Conservation (phyloP, 2,329 filamentous ascomycete genomes). For the Cercospora canescens region DNA sequence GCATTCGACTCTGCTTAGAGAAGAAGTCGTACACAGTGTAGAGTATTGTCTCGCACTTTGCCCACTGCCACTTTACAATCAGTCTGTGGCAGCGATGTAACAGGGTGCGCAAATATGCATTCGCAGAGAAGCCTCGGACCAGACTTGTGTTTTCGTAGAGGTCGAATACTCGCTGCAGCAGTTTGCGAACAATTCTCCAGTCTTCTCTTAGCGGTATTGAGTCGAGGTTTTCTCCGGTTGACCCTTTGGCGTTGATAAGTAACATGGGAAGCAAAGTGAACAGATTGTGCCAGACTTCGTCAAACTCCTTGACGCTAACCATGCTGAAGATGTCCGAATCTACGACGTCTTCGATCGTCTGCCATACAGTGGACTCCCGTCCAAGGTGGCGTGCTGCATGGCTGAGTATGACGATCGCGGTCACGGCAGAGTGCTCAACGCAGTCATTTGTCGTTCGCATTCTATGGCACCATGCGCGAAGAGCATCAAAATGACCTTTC, state of each 20-base stretch:
- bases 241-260: constrained; percentile 53
- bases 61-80: constrained; percentile 59
- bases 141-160: constrained; percentile 47
- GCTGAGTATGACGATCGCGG: constrained; percentile 49
- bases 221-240: constrained; percentile 34
- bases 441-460: background rate
- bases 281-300: constrained; percentile 45
- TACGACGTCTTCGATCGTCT: constrained; percentile 42
- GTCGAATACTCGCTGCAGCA: constrained; percentile 50
- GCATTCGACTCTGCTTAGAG: constrained; percentile 52
- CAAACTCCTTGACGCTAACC: constrained; percentile 33
- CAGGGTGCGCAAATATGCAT: constrained; percentile 55
- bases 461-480: constrained; percentile 46
- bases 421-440: constrained; percentile 28
- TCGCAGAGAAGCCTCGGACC: constrained; percentile 47
- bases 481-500: constrained; percentile 24
- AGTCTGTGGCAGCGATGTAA: constrained; percentile 56
- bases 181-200: constrained; percentile 50
- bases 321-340: constrained; percentile 22
- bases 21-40: constrained; percentile 61
- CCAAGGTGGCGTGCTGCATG: constrained; percentile 41
- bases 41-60: constrained; percentile 55
- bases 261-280: constrained; percentile 56
- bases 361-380: constrained; percentile 44
- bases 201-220: constrained; percentile 42